phyloP scores from a whole-genome alignment of 305 asterid species.

The Solanum hybrid region DNA sequence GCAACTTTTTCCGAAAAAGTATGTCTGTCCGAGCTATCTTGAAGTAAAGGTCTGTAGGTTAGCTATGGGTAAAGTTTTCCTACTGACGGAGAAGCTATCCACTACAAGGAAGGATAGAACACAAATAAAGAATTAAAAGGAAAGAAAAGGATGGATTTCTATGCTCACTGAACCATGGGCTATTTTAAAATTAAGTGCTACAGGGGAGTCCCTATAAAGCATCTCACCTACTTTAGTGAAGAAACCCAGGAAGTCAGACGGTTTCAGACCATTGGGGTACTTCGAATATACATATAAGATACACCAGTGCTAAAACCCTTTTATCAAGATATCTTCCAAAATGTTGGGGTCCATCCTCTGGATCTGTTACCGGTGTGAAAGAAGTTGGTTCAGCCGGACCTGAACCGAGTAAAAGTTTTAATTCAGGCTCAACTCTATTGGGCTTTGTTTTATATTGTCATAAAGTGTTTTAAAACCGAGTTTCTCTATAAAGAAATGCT shows the following conservation, averaged over 20 bases:
- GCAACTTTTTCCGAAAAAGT: background rate
- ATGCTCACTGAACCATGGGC: background rate
- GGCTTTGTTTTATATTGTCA: background rate
- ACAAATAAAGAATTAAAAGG: background rate
- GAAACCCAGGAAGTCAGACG: background rate
- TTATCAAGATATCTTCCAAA: slow-evolving; percentile 8
- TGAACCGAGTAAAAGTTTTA: background rate
- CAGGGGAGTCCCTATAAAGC: background rate
- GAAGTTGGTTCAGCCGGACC: slow-evolving; percentile 1
- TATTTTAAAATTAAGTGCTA: background rate
- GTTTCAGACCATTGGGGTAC: background rate
- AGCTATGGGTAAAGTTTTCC: background rate
- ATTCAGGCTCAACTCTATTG: background rate
- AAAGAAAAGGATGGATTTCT: background rate
- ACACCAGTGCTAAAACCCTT: slow-evolving; percentile 3
- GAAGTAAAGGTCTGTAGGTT: background rate
- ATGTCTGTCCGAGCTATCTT: background rate
- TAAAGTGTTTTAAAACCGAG: background rate
- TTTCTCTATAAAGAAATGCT: background rate
- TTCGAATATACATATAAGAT: background rate
- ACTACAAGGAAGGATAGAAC: background rate
- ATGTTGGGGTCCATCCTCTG: background rate
- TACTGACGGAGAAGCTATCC: background rate
- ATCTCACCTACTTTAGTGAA: background rate
- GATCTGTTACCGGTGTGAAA: slow-evolving; percentile 4